phyloP scores from a whole-genome alignment of 2,329 filamentous ascomycete species.

The Mycosphaerella arachidis region DNA sequence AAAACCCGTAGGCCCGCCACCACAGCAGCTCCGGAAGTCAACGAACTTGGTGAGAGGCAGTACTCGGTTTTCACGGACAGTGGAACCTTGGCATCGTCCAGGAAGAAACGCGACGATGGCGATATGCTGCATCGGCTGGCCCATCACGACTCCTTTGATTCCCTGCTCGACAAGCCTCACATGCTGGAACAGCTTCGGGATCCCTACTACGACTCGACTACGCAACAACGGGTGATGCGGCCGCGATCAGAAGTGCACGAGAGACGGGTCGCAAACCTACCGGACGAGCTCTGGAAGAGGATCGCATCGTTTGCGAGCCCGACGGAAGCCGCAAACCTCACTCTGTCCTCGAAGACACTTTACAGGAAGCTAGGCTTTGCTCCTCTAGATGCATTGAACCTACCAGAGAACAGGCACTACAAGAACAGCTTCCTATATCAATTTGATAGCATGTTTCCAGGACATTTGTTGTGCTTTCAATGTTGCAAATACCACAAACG shows the following conservation, averaged over 20 bases:
- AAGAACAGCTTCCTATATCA: slow-evolving; percentile 49
- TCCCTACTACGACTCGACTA: slow-evolving; percentile 14
- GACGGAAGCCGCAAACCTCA: slow-evolving; percentile 47
- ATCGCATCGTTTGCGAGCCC: slow-evolving; percentile 42
- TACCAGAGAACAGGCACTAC: slow-evolving; percentile 42
- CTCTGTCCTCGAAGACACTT: slow-evolving; percentile 47
- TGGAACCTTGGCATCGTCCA: slow-evolving; percentile 17
- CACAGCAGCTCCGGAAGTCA: slow-evolving; percentile 19
- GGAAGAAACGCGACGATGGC: slow-evolving; percentile 30
- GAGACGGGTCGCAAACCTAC: slow-evolving; percentile 42
- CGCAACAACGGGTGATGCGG: slow-evolving; percentile 9
- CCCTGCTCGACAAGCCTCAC: slow-evolving; percentile 25
- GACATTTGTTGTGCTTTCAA: slow-evolving; percentile 56
- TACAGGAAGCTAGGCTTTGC: slow-evolving; percentile 39
- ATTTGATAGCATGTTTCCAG: slow-evolving; percentile 50
- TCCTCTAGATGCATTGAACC: slow-evolving; percentile 38
- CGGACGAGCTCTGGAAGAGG: slow-evolving; percentile 43
- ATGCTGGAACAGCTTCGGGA: slow-evolving; percentile 19
- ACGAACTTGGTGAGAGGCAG: slow-evolving; percentile 33
- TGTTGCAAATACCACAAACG: slow-evolving; percentile 55
- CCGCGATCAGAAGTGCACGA: slow-evolving; percentile 33
- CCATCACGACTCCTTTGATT: slow-evolving; percentile 35
- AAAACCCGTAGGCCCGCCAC: slow-evolving; percentile 10
- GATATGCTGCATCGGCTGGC: slow-evolving; percentile 38
- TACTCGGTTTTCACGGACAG: slow-evolving; percentile 29